phyloP scores from a whole-genome alignment of 2,329 filamentous ascomycete species.

The Ascocoryne sarcoides region DNA sequence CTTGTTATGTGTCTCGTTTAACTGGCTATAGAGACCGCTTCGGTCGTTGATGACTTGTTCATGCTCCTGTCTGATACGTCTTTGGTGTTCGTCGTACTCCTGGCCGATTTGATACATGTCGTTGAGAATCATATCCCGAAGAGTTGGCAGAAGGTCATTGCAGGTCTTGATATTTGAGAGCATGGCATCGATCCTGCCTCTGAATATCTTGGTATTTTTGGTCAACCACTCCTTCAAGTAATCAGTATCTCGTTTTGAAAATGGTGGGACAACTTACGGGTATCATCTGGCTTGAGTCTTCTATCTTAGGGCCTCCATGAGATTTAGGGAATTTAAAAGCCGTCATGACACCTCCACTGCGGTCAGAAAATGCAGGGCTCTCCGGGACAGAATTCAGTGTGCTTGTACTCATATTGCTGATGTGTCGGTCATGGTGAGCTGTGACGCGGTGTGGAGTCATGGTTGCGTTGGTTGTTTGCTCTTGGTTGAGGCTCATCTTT shows the following conservation, averaged over 20 bases:
- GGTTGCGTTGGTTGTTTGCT: background rate
- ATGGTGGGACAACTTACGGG: no score
- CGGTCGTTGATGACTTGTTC: background rate
- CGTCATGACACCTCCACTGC: background rate
- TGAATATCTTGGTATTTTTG: no score
- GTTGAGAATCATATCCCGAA: no score
- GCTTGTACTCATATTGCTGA: background rate
- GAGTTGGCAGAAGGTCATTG: no score
- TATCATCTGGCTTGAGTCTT: no score
- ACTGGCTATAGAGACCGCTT: background rate
- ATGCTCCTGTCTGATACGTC: background rate
- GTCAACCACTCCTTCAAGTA: no score
- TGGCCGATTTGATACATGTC: background rate
- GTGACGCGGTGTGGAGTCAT: background rate
- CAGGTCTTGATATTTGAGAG: no score
- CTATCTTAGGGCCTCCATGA: no score
- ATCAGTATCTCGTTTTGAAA: no score
- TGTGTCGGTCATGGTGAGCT: background rate
- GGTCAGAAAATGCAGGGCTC: background rate
- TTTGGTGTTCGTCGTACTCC: background rate
- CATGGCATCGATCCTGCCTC: no score
- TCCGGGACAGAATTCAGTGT: background rate
- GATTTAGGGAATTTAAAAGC: no score
- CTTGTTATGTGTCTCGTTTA: background rate
- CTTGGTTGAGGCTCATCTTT: constrained; percentile 1